A percentile compares a stretch with the other conserved stretches of the same genome.
phyloP scores from a whole-genome alignment of 345 rosid genomes.

The Zanthoxylum bungeanum region DNA sequence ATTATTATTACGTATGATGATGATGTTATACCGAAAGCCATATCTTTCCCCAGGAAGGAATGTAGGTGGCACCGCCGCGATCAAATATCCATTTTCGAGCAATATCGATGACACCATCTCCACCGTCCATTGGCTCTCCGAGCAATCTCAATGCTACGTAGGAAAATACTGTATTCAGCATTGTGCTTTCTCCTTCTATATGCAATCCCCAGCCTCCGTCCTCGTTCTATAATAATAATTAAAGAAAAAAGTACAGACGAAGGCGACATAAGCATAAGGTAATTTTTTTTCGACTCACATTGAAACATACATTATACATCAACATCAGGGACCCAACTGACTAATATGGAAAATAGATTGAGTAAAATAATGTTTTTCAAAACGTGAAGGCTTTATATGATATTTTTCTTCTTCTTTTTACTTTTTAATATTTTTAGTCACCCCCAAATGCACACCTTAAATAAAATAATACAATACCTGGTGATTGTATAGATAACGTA shows the following conservation, averaged over 20 bases:
- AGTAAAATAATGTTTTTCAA: too few species aligned
- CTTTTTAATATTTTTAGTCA: too few species aligned
- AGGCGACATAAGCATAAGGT: background rate
- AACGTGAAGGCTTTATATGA: background rate
- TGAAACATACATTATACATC: too few species aligned
- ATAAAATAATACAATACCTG: constrained; percentile 42
- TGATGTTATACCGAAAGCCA: constrained; percentile 56
- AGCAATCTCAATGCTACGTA: constrained; percentile 56
- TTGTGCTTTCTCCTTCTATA: constrained; percentile 57
- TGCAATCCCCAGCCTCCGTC: constrained; percentile 90
- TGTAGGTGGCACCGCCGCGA: constrained; percentile 57
- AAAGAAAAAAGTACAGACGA: too few species aligned
- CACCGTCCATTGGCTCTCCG: constrained; percentile 36
- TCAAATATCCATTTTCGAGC: constrained; percentile 60
- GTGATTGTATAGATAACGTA: constrained; percentile 61
- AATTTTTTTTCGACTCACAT: too few species aligned
- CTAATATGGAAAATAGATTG: too few species aligned
- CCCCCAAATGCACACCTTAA: too few species aligned
- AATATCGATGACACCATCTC: constrained; percentile 34
- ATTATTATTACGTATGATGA: background rate
- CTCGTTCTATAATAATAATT: constrained; percentile 44
- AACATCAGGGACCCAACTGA: too few species aligned
- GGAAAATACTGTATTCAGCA: constrained; percentile 47
- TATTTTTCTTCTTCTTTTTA: too few species aligned
- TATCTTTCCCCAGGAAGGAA: constrained; percentile 81